phyloP scores from a whole-genome alignment of 2,329 filamentous ascomycete species.

The Albifimbria verrucaria region DNA sequence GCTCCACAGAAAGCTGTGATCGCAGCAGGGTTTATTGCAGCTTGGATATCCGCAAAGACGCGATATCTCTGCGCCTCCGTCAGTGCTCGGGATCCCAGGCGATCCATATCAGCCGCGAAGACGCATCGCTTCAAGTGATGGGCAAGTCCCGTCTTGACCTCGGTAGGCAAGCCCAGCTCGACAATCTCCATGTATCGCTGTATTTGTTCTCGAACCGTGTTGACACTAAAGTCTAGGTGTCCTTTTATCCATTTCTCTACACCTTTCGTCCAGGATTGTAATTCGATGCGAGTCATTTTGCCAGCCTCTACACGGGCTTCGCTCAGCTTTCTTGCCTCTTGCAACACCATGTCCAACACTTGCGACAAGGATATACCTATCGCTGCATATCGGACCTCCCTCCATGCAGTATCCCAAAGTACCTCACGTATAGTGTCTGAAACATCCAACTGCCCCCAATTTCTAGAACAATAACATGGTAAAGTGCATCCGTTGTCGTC shows the following conservation, averaged over 20 bases:
- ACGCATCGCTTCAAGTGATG: background rate
- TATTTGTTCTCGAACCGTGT: background rate
- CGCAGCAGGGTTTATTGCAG: background rate
- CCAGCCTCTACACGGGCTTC: background rate
- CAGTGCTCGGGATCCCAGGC: background rate
- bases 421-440: background rate
- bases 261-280: background rate
- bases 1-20: background rate
- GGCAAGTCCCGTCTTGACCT: background rate
- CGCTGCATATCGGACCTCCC: background rate
- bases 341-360: background rate
- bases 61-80: background rate
- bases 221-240: background rate
- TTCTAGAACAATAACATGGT: background rate
- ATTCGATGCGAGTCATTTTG: background rate
- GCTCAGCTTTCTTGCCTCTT: background rate
- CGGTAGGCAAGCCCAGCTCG: background rate
- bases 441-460: background rate
- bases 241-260: background rate
- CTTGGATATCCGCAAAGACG: background rate
- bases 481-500: background rate
- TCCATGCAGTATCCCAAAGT: background rate
- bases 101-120: background rate
- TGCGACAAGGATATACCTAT: background rate
- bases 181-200: constrained; percentile 1